Base-by-base conservation (phyloP, 257 asterid genomes). In the Henckelia pumila region DNA sequence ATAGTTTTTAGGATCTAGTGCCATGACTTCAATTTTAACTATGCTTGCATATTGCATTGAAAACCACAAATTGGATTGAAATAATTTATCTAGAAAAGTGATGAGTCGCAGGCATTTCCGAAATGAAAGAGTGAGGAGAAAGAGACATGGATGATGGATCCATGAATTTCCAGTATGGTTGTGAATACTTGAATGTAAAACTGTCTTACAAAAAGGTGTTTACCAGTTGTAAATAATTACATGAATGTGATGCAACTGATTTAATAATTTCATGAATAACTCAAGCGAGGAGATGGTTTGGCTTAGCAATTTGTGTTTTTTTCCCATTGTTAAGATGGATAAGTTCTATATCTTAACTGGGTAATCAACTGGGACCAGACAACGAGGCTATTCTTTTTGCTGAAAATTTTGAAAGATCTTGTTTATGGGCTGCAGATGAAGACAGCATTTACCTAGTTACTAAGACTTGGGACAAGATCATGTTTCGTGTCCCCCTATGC, bases 1-100 rank as follows among this genome's bases (percentile, higher is more conserved):
- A 47, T 16, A 33, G 49, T 61, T 60, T 59, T 50, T 59, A 16
- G 25, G 63, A 29, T 66, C 24, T 7, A 64, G 21, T 61, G 20
- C 23, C 35, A 30, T 30, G 35, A 30, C 35, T 30, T 6, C 23
- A 22, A 40, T 30, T 14, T 53, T 20, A 69, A n/a, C 10, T 11
- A 7, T 59, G 37, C 63, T 61, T 61, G 23, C 78, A 33, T 57
- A 64, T 56, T 26, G 56, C 28, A 14, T 50, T 22, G 63, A 52
- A 30, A 33, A 16, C 68, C 61, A 40, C 11, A 7, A 26, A 20
- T 44, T 59, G 47, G 21, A 19, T 69, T 29, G 35, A 19, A 60
- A 47, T 29, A 68, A 47, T 6, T 33, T 29, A 5, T 59, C 3
- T 59, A 56, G 49, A 33, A 24, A 47, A 61, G 56, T 28, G 33